These are phyloP conservation scores for Ceratocystis eucalypticola DNA, from an alignment of 2,329 filamentous ascomycete genomes.

Conservation along the genomic window DNA sequence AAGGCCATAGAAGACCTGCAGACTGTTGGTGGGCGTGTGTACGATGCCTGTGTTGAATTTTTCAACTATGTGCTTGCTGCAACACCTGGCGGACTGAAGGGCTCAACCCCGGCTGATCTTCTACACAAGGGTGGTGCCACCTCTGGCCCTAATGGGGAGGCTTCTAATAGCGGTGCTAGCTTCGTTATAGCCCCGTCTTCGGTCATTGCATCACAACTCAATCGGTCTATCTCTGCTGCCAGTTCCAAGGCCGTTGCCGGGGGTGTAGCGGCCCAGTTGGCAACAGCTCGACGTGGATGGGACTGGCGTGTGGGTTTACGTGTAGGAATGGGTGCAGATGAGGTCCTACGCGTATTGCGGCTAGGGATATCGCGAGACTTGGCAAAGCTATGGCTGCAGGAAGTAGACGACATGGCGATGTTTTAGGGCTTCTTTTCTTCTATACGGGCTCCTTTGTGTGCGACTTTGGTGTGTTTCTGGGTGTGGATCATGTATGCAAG, in stretches of 20 bases:
- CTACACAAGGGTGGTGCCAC: conserved; percentile 35
- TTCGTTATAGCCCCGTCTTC: conserved; percentile 54
- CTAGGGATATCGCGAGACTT: conserved; percentile 62
- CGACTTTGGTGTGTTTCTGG: not conserved
- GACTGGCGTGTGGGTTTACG: conserved; percentile 70
- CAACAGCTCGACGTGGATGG: conserved; percentile 45
- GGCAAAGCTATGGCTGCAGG: conserved; percentile 53
- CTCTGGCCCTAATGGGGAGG: conserved; percentile 36
- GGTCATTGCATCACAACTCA: conserved; percentile 51
- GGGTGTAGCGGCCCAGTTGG: not conserved
- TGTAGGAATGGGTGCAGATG: conserved; percentile 47
- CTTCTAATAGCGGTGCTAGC: conserved; percentile 42
- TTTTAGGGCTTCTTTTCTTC: conserved; percentile 23
- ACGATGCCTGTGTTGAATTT: conserved; percentile 62
- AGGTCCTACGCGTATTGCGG: conserved; percentile 60
- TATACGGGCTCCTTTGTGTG: not conserved
- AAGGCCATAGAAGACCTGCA: conserved; percentile 69
- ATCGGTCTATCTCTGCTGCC: conserved; percentile 45
- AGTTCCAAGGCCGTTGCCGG: conserved; percentile 30
- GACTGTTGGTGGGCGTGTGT: conserved; percentile 60
- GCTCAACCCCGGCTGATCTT: conserved; percentile 50
- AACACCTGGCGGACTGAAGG: conserved; percentile 43
- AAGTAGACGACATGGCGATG: conserved; percentile 43
- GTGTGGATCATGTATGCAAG: not conserved
- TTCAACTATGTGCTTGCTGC: conserved; percentile 62